These are phyloP conservation scores for Pelargonium myrrhifolium DNA, from an alignment of 441 rosid species.

Conservation along the genomic window DNA sequence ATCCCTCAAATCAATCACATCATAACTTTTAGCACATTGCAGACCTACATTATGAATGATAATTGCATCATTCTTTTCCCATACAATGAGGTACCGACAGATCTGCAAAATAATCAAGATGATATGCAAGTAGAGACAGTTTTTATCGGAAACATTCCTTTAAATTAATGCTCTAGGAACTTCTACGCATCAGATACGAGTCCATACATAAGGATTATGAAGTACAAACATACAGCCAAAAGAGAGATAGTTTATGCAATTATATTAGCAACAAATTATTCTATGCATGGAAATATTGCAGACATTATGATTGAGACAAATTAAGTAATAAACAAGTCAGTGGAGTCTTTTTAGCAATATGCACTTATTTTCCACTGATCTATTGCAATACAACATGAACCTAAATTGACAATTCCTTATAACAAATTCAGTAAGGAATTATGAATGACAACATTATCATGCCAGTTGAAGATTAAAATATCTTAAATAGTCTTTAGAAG, in stretches of 20 bases:
- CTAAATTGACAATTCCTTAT: neutral
- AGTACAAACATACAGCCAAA: neutral
- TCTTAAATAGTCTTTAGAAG: neutral
- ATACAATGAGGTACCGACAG: neutral
- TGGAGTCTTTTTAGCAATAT: neutral
- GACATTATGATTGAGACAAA: neutral
- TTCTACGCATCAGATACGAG: neutral
- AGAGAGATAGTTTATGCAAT: conserved; percentile 2
- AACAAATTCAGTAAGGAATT: neutral
- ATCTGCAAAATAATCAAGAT: neutral
- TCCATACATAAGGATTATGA: neutral
- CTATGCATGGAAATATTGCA: neutral
- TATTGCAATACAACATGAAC: conserved; percentile 3
- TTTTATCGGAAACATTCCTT: neutral
- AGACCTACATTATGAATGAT: neutral
- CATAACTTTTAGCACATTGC: neutral
- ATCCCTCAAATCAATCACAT: neutral
- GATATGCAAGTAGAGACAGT: neutral
- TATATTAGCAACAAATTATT: neutral
- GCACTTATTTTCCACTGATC: neutral
- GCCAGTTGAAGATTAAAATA: neutral
- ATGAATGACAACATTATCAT: neutral
- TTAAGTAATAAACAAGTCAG: neutral
- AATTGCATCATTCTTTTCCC: neutral
- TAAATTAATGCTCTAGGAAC: neutral